Percentiles rank a stretch among this genome's conserved stretches.
These are phyloP conservation scores for Botrytis deweyae DNA, from an alignment of 2,329 filamentous ascomycete genomes.

Conservation along the genomic window DNA sequence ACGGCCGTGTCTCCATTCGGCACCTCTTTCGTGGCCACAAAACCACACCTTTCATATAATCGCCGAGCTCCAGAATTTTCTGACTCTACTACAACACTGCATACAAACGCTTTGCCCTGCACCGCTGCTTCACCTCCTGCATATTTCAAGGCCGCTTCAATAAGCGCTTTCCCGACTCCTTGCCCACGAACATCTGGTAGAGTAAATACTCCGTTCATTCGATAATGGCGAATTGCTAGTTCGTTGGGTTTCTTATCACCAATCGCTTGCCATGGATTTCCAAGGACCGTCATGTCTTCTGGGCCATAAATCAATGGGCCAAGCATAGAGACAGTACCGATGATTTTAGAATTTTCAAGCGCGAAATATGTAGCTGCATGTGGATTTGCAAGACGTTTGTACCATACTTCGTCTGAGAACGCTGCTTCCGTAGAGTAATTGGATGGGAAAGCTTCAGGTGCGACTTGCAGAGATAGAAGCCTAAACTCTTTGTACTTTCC, in stretches of 20 bases:
- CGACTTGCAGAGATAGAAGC: slow-evolving; percentile 31
- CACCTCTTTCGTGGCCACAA: slow-evolving; percentile 33
- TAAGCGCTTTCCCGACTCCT: slow-evolving; percentile 41
- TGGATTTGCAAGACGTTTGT: slow-evolving; percentile 41
- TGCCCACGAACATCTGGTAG: slow-evolving; percentile 41
- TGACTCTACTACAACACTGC: slow-evolving; percentile 41
- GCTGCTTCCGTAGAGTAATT: slow-evolving; percentile 41
- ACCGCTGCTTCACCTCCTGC: slow-evolving; percentile 34
- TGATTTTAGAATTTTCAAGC: slow-evolving; percentile 33
- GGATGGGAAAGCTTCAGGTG: slow-evolving; percentile 43
- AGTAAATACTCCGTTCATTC: slow-evolving; percentile 44
- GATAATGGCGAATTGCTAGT: slow-evolving; percentile 33
- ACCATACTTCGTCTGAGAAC: slow-evolving; percentile 42
- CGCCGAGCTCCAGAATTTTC: slow-evolving; percentile 39
- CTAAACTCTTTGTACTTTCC: slow-evolving; percentile 34
- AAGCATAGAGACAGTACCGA: slow-evolving; percentile 40
- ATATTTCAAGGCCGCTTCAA: slow-evolving; percentile 36
- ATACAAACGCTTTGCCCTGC: slow-evolving; percentile 29
- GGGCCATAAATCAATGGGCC: slow-evolving; percentile 36
- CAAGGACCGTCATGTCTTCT: slow-evolving; percentile 20
- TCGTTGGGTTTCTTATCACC: background rate
- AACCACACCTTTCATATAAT: slow-evolving; percentile 43
- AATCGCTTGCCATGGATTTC: slow-evolving; percentile 29
- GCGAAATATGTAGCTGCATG: slow-evolving; percentile 41
- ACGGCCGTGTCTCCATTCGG: slow-evolving; percentile 19